Conservation (phyloP, 805 yeast species). For the Metschnikowia lachancei region DNA sequence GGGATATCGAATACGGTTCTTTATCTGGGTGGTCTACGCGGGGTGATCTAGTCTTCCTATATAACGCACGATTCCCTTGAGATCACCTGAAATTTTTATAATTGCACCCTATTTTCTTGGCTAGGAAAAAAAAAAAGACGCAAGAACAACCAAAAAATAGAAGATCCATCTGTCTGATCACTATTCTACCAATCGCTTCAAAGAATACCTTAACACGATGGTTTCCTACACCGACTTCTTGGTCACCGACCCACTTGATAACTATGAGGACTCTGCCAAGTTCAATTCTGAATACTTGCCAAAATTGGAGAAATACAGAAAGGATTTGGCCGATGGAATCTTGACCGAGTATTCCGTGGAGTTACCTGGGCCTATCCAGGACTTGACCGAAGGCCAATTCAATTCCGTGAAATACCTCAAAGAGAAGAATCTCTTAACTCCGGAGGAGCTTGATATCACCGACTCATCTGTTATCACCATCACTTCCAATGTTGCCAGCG, state of each 20-base stretch:
- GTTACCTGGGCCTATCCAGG: conserved; percentile 34
- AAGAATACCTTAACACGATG: conserved; percentile 10
- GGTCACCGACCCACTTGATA: conserved; percentile 29
- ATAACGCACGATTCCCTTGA: too few species aligned
- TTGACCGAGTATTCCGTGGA: conserved; percentile 39
- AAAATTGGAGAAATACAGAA: conserved; percentile 42
- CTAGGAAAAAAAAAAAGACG: neutral
- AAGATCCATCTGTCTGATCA: neutral
- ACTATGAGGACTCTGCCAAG: conserved; percentile 42
- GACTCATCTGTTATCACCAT: conserved; percentile 42
- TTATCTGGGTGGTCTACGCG: too few species aligned
- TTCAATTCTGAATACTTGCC: conserved; percentile 44
- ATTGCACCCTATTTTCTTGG: too few species aligned
- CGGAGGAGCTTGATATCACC: conserved; percentile 44
- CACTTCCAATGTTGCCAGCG: conserved; percentile 43
- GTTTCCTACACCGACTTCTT: conserved; percentile 26
- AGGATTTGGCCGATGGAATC: conserved; percentile 37
- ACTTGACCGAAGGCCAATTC: conserved; percentile 36
- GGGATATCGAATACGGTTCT: too few species aligned
- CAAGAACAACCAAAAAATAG: too few species aligned
- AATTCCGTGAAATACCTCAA: conserved; percentile 35
- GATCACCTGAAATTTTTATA: too few species aligned
- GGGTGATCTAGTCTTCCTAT: too few species aligned
- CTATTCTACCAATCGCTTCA: neutral
- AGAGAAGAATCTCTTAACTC: conserved; percentile 35